Evolutionary conservation across 352 stramenopile genomes (phyloP).

Genomic region (Phytophthora kernoviae): DNA sequence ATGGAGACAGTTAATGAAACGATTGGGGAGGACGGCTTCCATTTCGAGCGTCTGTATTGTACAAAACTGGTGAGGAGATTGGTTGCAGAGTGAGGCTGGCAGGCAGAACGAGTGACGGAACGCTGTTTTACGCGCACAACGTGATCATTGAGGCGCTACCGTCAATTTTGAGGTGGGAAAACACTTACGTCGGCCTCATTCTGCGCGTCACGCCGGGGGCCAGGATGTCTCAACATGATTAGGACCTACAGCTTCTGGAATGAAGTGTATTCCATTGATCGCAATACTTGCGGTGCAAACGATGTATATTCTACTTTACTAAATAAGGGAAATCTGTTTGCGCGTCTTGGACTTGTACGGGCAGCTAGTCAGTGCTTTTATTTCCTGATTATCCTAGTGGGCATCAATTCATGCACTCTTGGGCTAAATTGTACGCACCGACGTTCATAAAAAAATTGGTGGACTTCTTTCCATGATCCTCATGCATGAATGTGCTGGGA

Average conservation of each 20-base stretch:
- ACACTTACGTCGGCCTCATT: conserved; percentile 40
- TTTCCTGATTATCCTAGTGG: too few relatives aligned
- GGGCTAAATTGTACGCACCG: too few relatives aligned
- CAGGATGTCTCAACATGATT: too few relatives aligned
- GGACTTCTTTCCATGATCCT: too few relatives aligned
- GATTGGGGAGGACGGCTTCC: conserved; percentile 31
- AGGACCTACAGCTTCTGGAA: background rate
- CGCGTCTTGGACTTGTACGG: too few relatives aligned
- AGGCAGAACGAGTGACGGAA: conserved; percentile 34
- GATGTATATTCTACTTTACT: conserved; percentile 6
- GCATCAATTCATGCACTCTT: too few relatives aligned
- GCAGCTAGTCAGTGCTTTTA: too few relatives aligned
- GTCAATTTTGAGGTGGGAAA: conserved; percentile 49
- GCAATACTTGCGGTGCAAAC: background rate
- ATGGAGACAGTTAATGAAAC: conserved; percentile 5
- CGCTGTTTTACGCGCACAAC: conserved; percentile 38
- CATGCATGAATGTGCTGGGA: conserved; percentile 2
- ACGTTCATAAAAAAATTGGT: too few relatives aligned
- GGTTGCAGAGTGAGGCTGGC: conserved; percentile 40
- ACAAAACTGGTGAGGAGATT: conserved; percentile 7
- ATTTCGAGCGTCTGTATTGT: conserved; percentile 29
- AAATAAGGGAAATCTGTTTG: too few relatives aligned
- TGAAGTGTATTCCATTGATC: background rate
- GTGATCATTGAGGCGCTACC: conserved; percentile 41
- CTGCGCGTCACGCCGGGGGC: conserved; percentile 27